Evolutionary conservation across 2,329 filamentous ascomycete species (phyloP), one percentile per base, ranked within the genome.

Genomic region (Ampelomyces quisqualis): DNA sequence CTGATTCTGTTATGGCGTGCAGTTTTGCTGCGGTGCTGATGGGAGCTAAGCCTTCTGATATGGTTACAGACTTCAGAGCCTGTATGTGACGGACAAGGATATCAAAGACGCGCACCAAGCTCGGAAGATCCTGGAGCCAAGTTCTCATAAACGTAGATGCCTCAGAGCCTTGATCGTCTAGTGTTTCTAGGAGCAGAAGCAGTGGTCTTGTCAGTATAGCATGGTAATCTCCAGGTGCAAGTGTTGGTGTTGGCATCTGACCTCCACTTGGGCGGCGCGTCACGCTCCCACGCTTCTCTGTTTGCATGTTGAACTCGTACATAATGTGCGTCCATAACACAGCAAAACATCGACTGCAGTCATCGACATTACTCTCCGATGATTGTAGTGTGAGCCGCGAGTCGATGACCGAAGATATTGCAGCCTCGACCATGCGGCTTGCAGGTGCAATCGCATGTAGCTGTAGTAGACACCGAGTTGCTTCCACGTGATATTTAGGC

Each of bases 401-500:
- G 18, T 57, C 48, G 22, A 88, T 75, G 68, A 95, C 83, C 2
- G 90, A 70, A 18, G 79, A 77, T 17, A 95, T 80, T 0, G 87
- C 81, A 17, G 88, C 88, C 66, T 95, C 90, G 4, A 95, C 84
- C 31, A 90, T 81, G 36, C 86, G 82, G 53, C 84, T 83, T 2
- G 77, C 72, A 26, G 77, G 72, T 1, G 84, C 80, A 9, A 95
- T 77, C 1, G 82, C 80, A 55, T 97, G 90, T 36, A 98, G 72
- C 51, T 89, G 82, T 88, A 93, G 95, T 26, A 98, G 73, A 53
- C 83, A 85, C 42, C 87, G 82, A 7, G 94, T 88, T 13, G 90
- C 85, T 70, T 98, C 94, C 21, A 98, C 90, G 60, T 97, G 93
- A 53, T 91, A 94, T 62, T 95, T 95, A 0, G 90, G 90, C 48